Percentiles rank a stretch among this genome's conserved stretches.
These are phyloP conservation scores for Ganoderma multipileum DNA, from an alignment of 1,284 basidiomycete species.

Conservation along the genomic window DNA sequence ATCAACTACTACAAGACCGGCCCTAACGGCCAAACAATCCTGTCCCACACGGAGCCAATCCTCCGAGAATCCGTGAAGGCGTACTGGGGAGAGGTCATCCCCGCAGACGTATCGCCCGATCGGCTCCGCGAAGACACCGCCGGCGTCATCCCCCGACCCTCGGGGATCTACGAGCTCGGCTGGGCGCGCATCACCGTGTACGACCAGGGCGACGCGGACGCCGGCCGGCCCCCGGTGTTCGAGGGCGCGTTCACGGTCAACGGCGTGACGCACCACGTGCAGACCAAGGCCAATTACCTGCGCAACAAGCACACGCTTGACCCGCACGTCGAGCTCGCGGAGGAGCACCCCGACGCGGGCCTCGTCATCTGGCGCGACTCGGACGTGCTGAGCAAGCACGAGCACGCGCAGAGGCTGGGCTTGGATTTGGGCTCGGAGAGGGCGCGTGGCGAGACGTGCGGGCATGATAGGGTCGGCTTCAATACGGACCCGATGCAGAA, in stretches of 20 bases:
- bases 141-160: constrained; percentile 51
- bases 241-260: constrained; percentile 80
- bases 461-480: constrained; percentile 72
- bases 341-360: constrained; percentile 51
- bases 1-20: constrained; percentile 63
- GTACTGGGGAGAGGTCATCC: constrained; percentile 76
- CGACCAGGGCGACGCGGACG: constrained; percentile 61
- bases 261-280: constrained; percentile 77
- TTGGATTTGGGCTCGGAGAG: constrained; percentile 28
- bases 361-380: constrained; percentile 79
- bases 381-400: constrained; percentile 62
- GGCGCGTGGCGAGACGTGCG: constrained; percentile 54
- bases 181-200: constrained; percentile 79
- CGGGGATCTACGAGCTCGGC: constrained; percentile 57
- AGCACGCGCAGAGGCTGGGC: constrained; percentile 43
- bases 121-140: constrained; percentile 69
- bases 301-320: constrained; percentile 65
- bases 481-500: constrained; percentile 68
- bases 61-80: constrained; percentile 62
- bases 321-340: constrained; percentile 50
- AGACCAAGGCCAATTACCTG: constrained; percentile 76
- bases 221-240: constrained; percentile 61
- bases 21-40: constrained; percentile 52
- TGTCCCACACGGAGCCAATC: constrained; percentile 58
- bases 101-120: constrained; percentile 51